A percentile compares a stretch with the other conserved stretches of the same genome.
Conservation (phyloP, 331 rosid species). For the Acacia concinna region DNA sequence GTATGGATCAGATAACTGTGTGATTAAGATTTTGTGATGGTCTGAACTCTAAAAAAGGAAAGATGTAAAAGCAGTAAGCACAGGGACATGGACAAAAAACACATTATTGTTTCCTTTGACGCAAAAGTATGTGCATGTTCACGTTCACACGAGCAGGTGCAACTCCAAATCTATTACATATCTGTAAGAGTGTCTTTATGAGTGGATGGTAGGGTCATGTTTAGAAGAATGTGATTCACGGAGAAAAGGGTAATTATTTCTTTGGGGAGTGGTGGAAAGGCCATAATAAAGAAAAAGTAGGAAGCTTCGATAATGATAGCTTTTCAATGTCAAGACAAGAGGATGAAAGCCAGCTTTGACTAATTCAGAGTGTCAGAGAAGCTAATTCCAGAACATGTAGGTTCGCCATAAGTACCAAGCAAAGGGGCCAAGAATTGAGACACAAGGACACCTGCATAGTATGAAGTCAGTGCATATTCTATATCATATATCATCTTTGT, state of each 20-base stretch:
- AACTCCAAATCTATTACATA: not conserved
- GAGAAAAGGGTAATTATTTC: constrained; percentile 38
- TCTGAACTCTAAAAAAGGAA: constrained; percentile 13
- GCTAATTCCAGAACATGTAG: constrained; percentile 26
- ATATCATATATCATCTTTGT: not conserved
- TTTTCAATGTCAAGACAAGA: constrained; percentile 46
- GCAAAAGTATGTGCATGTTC: constrained; percentile 14
- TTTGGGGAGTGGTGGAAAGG: constrained; percentile 66
- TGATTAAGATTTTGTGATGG: constrained; percentile 22
- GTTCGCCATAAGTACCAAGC: constrained; percentile 39
- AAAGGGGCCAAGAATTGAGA: constrained; percentile 7
- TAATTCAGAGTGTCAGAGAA: constrained; percentile 26
- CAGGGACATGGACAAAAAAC: constrained; percentile 2
- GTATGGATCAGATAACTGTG: not conserved
- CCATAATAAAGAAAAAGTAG: constrained; percentile 59
- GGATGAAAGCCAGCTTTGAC: constrained; percentile 36
- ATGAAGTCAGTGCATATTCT: constrained; percentile 34
- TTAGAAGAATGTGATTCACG: constrained; percentile 73
- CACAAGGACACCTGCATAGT: constrained; percentile 21
- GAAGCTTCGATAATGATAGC: constrained; percentile 59
- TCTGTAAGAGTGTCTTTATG: constrained; percentile 35
- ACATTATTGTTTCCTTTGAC: constrained; percentile 21
- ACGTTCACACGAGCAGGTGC: constrained; percentile 36
- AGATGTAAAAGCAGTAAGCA: not conserved
- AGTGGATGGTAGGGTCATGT: constrained; percentile 56